Conservation (phyloP, 2,329 filamentous ascomycete species). For the Aspergillus proliferans region DNA sequence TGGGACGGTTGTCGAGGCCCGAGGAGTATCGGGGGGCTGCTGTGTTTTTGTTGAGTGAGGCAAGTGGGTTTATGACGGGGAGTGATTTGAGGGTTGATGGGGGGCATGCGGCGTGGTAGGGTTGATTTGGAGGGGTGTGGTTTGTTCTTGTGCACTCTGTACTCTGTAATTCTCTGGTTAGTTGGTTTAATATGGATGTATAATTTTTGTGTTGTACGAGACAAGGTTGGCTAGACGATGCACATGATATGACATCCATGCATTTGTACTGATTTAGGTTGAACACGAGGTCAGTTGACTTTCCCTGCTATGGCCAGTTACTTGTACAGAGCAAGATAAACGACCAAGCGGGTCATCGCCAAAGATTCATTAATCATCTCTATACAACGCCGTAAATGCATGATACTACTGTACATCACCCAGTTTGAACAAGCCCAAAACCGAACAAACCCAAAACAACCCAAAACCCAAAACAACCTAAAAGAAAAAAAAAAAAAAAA, state of each 20-base stretch:
- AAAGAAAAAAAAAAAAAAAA: not conserved
- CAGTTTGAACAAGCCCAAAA: not conserved
- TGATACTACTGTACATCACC: not conserved
- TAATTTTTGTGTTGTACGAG: too few relatives aligned
- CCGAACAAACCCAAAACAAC: not conserved
- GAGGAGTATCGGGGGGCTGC: slow-evolving; percentile 60
- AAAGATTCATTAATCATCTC: not conserved
- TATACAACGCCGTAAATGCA: not conserved
- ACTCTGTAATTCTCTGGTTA: too few relatives aligned
- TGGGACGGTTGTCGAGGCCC: slow-evolving; percentile 61
- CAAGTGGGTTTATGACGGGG: slow-evolving; percentile 52
- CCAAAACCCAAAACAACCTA: not conserved
- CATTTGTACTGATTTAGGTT: too few relatives aligned
- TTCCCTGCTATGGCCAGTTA: too few relatives aligned
- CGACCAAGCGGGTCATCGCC: too few relatives aligned
- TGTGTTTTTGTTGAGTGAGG: slow-evolving; percentile 44
- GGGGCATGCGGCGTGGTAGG: slow-evolving; percentile 49
- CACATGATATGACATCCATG: too few relatives aligned
- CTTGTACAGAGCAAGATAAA: too few relatives aligned
- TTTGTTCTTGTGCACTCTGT: too few relatives aligned
- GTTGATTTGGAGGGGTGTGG: too few relatives aligned
- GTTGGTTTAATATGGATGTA: too few relatives aligned
- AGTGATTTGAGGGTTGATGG: slow-evolving; percentile 51
- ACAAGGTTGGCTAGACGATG: too few relatives aligned
- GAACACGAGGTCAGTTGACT: too few relatives aligned